Evolutionary conservation across 192 early-diverging fungal species (phyloP).

Genomic region (Backusella sp.): DNA sequence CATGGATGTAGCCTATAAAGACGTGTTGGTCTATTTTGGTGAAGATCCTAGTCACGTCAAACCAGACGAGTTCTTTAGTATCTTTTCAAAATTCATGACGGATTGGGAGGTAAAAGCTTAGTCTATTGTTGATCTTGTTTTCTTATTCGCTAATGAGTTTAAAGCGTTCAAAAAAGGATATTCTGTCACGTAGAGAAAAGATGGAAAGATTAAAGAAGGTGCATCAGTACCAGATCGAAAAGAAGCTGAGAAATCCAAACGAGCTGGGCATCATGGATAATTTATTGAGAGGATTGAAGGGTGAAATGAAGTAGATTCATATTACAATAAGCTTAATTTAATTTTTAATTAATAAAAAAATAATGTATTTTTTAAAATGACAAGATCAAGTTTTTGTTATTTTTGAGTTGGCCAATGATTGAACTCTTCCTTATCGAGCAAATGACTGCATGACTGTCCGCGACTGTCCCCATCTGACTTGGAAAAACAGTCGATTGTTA

Average conservation of each 20-base stretch:
- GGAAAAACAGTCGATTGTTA: neutral
- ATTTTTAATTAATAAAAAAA: neutral
- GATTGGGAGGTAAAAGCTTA: conserved; percentile 56
- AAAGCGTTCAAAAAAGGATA: neutral
- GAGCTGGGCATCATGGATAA: neutral
- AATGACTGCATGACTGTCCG: too few species aligned
- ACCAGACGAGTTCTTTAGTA: conserved; percentile 83
- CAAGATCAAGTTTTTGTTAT: too few species aligned
- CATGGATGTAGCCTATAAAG: conserved; percentile 66
- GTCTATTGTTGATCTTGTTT: neutral
- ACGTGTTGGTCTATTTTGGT: conserved; percentile 65
- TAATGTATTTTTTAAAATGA: neutral
- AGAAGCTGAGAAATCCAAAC: neutral
- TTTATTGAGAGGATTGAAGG: neutral
- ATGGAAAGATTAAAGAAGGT: conserved; percentile 1
- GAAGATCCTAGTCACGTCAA: conserved; percentile 65
- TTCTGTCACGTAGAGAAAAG: neutral
- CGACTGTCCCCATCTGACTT: neutral
- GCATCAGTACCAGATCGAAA: neutral
- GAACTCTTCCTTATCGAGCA: too few species aligned
- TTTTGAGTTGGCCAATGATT: too few species aligned
- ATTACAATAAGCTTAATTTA: neutral
- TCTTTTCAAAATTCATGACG: conserved; percentile 72
- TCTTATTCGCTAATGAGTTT: neutral
- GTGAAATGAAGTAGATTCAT: neutral